Conservation (phyloP, 306 rosid species). For the Cucumis sativus region Cucumber_9930_V3 NC_026657.2:8370501-8371000, state of each 20-base stretch:
- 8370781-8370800: not conserved
- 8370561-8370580: too few relatives aligned
- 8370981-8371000: conserved; percentile 4
- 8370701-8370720: not conserved
- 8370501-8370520: too few relatives aligned
- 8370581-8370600: too few relatives aligned
- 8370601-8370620: too few relatives aligned
- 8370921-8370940: not conserved
- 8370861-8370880: too few relatives aligned
- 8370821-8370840: not conserved
- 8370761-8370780: not conserved
- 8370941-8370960: not conserved
- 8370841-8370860: not conserved
- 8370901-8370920: not conserved
- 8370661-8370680: too few relatives aligned
- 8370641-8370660: too few relatives aligned
- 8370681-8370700: not conserved
- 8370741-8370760: not conserved
- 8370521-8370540: too few relatives aligned
- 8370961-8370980: not conserved
- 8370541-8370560: too few relatives aligned
- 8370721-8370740: not conserved
- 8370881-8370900: not conserved
- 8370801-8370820: not conserved
- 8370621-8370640: too few relatives aligned